phyloP scores from a whole-genome alignment of 1,284 basidiomycete genomes.

The Vanrija humicola region DNA sequence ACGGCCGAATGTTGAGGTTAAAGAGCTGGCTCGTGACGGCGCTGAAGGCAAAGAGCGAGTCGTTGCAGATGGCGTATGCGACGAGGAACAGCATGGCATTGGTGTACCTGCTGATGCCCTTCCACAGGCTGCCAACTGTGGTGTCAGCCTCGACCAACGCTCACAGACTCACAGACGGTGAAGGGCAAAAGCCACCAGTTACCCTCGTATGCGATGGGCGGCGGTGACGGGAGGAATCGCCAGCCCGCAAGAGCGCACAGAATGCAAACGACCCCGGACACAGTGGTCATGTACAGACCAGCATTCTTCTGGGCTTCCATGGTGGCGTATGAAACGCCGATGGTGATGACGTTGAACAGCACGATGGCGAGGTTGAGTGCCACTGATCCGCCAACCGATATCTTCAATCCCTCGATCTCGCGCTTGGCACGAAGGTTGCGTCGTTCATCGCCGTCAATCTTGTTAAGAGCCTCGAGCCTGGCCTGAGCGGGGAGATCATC shows the following conservation, averaged over 20 bases:
- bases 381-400: background rate
- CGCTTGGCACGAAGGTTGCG: background rate
- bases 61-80: slow-evolving; percentile 7
- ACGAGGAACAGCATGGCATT: slow-evolving; percentile 9
- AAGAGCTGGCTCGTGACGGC: slow-evolving; percentile 2
- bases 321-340: slow-evolving; percentile 3
- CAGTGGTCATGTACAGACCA: slow-evolving; percentile 9
- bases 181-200: slow-evolving; percentile 3
- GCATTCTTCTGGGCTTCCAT: background rate
- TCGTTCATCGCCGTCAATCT: background rate
- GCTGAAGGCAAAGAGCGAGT: slow-evolving; percentile 5
- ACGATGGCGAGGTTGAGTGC: slow-evolving; percentile 1
- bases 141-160: background rate
- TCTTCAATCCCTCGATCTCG: slow-evolving; percentile 7
- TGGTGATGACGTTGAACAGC: slow-evolving; percentile 8
- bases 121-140: slow-evolving; percentile 2
- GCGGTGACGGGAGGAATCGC: slow-evolving; percentile 5
- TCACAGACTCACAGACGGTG: background rate
- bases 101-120: slow-evolving; percentile 4
- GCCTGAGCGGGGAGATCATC: background rate
- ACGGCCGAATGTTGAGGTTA: slow-evolving; percentile 2
- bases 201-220: background rate
- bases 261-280: slow-evolving; percentile 3
- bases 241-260: background rate
- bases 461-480: background rate